Evolutionary conservation across 495 filamentous ascomycete species (phyloP).

Genomic region (Talaromyces nanjingensis): DNA sequence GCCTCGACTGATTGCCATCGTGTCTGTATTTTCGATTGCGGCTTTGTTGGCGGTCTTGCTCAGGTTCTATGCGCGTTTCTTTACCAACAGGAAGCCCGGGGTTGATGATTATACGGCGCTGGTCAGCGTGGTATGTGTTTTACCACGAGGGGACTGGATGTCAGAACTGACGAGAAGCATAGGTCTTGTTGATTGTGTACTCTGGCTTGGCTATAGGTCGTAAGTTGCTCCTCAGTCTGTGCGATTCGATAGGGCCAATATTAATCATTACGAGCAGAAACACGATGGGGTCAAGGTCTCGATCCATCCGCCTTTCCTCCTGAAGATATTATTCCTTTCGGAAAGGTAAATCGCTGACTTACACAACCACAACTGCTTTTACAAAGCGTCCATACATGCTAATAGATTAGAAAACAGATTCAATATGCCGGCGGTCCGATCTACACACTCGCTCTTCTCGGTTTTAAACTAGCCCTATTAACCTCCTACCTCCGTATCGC

Average conservation of each 20-base stretch:
- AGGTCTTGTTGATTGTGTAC: constrained; percentile 15
- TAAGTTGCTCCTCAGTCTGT: constrained; percentile 12
- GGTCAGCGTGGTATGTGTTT: constrained; percentile 12
- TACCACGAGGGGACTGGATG: background rate
- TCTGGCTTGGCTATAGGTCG: constrained; percentile 18
- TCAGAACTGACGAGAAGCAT: background rate
- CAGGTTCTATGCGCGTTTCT: constrained; percentile 18
- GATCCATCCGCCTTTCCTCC: constrained; percentile 16
- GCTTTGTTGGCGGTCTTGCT: constrained; percentile 19
- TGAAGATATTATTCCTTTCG: constrained; percentile 20
- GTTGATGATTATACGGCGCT: constrained; percentile 23
- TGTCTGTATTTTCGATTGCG: constrained; percentile 15
- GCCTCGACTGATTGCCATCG: constrained; percentile 15
- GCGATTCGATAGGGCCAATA: background rate
- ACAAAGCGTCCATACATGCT: too few relatives aligned
- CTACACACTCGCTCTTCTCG: constrained; percentile 31
- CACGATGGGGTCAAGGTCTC: constrained; percentile 24
- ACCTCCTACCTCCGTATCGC: constrained; percentile 44
- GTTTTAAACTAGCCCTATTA: constrained; percentile 47
- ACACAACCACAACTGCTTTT: too few relatives aligned
- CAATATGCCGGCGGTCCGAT: constrained; percentile 26
- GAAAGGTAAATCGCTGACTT: constrained; percentile 14
- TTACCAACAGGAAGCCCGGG: constrained; percentile 16
- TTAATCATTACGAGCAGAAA: constrained; percentile 15
- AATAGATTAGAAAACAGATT: constrained; percentile 14